Evolutionary conservation across 2,329 filamentous ascomycete species (phyloP).

Genomic region (Xylariaceae sp.): DNA sequence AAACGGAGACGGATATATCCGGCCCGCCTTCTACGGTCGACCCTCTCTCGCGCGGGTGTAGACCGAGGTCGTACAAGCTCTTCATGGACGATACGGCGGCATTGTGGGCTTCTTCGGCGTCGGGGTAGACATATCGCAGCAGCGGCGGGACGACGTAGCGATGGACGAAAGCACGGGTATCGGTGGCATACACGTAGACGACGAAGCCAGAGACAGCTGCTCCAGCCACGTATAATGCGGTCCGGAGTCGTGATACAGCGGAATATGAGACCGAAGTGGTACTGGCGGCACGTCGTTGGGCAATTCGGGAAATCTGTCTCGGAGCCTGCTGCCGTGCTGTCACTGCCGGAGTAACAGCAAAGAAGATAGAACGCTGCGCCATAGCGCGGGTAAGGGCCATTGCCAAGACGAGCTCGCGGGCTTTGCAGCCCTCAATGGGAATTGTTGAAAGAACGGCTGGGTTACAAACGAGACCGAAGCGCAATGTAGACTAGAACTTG

Average conservation of each 20-base stretch:
- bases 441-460: conserved; percentile 11
- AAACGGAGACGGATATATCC: conserved; percentile 52
- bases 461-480: conserved; percentile 2
- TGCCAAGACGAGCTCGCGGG: conserved; percentile 18
- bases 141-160: conserved; percentile 61
- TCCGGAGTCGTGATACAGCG: conserved; percentile 10
- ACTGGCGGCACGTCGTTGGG: conserved; percentile 19
- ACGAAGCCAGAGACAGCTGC: conserved; percentile 39
- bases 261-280: conserved; percentile 11
- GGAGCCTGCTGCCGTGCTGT: conserved; percentile 17
- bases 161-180: conserved; percentile 67
- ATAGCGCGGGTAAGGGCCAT: conserved; percentile 26
- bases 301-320: conserved; percentile 15
- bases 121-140: conserved; percentile 61
- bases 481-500: conserved; percentile 1
- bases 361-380: conserved; percentile 16
- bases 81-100: conserved; percentile 66
- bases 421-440: conserved; percentile 29
- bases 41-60: conserved; percentile 77
- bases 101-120: conserved; percentile 91
- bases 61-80: conserved; percentile 63
- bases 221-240: conserved; percentile 36
- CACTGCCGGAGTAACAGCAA: conserved; percentile 14
- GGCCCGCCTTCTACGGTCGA: conserved; percentile 30
- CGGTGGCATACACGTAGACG: conserved; percentile 65